Evolutionary conservation across 495 filamentous ascomycete genomes (phyloP).

Genomic region (Penicillium flavigenum): DNA sequence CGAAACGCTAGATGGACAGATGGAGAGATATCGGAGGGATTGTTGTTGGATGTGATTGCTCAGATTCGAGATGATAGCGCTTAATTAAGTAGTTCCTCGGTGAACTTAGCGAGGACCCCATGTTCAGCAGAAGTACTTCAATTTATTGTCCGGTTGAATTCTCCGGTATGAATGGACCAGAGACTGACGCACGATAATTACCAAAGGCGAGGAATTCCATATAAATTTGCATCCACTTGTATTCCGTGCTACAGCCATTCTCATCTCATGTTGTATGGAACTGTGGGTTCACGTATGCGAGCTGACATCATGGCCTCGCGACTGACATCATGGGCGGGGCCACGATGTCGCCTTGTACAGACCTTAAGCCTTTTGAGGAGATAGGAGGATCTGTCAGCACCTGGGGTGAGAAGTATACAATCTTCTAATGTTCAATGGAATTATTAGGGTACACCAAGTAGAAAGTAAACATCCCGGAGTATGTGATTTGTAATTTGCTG

Average conservation of each 20-base stretch:
- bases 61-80: not conserved
- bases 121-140: not conserved
- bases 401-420: no score
- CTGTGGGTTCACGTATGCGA: conserved; percentile 13
- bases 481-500: conserved; percentile 1
- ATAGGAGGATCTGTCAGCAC: no score
- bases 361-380: not conserved
- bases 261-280: not conserved
- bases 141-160: not conserved
- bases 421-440: not conserved
- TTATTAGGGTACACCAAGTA: no score
- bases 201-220: not conserved
- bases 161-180: not conserved
- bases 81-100: not conserved
- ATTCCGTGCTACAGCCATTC: not conserved
- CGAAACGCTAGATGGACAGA: not conserved
- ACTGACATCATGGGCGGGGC: conserved; percentile 10
- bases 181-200: not conserved
- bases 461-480: not conserved
- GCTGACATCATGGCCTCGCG: conserved; percentile 19
- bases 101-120: not conserved
- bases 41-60: not conserved
- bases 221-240: not conserved
- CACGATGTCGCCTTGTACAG: conserved; percentile 7
- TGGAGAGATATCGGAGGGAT: not conserved